Percentiles rank a stretch among this genome's conserved stretches.
These are phyloP conservation scores for Trichoderma pleuroti DNA, from an alignment of 2,329 filamentous ascomycete species.

Conservation along the genomic window DNA sequence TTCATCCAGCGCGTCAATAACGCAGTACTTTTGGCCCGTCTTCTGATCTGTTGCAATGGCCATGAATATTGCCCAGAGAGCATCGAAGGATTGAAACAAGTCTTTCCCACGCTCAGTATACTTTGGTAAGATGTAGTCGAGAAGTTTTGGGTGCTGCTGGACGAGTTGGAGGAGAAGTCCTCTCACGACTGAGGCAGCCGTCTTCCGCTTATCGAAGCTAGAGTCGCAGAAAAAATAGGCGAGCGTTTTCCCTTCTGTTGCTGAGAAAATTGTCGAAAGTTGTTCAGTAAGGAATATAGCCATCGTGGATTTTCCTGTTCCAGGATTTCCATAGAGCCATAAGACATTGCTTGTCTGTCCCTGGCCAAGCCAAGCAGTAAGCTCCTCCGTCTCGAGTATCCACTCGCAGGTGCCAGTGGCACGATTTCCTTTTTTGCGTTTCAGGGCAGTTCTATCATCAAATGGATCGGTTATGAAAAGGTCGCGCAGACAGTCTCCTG, in stretches of 20 bases:
- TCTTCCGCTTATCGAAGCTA: conserved; percentile 23
- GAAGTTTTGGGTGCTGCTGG: not conserved
- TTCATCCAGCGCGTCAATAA: not conserved
- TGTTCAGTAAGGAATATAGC: conserved; percentile 18
- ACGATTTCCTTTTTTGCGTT: not conserved
- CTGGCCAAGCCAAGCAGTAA: not conserved
- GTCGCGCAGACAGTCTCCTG: not conserved
- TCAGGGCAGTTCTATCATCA: not conserved
- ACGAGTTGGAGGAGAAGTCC: conserved; percentile 22
- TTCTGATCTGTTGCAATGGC: not conserved
- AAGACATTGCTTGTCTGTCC: not conserved
- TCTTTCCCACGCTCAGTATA: not conserved
- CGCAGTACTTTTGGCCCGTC: not conserved
- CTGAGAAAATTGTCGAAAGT: conserved; percentile 19
- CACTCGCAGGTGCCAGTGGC: not conserved
- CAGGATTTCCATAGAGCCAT: not conserved
- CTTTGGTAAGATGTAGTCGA: not conserved
- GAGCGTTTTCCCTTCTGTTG: conserved; percentile 18
- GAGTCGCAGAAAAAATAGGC: conserved; percentile 29
- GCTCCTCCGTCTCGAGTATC: not conserved
- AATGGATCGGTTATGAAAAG: not conserved
- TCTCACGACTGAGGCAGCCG: conserved; percentile 24
- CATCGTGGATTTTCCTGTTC: not conserved
- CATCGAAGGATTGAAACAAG: not conserved
- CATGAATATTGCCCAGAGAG: not conserved